Percentiles rank a stretch among this genome's conserved stretches.
Evolutionary conservation across 2,329 filamentous ascomycete genomes (phyloP).

Genomic region (Shiraia bambusicola): DNA sequence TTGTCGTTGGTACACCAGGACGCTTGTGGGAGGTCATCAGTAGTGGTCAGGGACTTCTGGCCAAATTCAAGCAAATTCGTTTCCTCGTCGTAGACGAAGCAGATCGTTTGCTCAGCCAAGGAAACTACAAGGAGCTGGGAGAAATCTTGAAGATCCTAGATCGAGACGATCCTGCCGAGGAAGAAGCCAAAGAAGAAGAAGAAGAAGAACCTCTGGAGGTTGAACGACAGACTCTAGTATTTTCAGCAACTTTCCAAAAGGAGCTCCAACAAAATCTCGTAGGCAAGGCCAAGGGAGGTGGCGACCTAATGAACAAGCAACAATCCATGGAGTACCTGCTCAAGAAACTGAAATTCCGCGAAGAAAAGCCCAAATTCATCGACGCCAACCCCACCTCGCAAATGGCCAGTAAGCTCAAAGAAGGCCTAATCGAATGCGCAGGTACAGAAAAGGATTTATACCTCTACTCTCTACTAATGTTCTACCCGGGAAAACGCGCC

Average conservation of each 20-base stretch:
- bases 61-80: slow-evolving; percentile 69
- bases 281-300: slow-evolving; percentile 58
- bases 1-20: slow-evolving; percentile 91
- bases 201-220: slow-evolving; percentile 25
- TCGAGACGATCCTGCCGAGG: slow-evolving; percentile 56
- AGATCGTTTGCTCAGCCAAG: slow-evolving; percentile 85
- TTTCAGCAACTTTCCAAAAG: slow-evolving; percentile 94
- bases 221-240: slow-evolving; percentile 83
- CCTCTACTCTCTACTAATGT: slow-evolving; percentile 81
- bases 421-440: slow-evolving; percentile 88
- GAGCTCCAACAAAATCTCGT: slow-evolving; percentile 87
- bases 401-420: slow-evolving; percentile 82
- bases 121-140: slow-evolving; percentile 91
- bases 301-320: slow-evolving; percentile 66
- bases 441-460: slow-evolving; percentile 97
- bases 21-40: slow-evolving; percentile 93
- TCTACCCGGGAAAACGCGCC: slow-evolving; percentile 77
- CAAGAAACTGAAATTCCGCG: slow-evolving; percentile 83
- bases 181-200: slow-evolving; percentile 33
- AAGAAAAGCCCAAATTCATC: slow-evolving; percentile 82
- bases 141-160: slow-evolving; percentile 84
- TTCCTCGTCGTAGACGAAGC: slow-evolving; percentile 94
- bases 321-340: slow-evolving; percentile 92
- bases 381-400: slow-evolving; percentile 87
- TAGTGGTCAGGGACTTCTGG: slow-evolving; percentile 67